Evolutionary conservation across 441 rosid genomes (phyloP), one percentile per base, ranked within the genome.

Genomic region (Euphorbia corollata): DNA sequence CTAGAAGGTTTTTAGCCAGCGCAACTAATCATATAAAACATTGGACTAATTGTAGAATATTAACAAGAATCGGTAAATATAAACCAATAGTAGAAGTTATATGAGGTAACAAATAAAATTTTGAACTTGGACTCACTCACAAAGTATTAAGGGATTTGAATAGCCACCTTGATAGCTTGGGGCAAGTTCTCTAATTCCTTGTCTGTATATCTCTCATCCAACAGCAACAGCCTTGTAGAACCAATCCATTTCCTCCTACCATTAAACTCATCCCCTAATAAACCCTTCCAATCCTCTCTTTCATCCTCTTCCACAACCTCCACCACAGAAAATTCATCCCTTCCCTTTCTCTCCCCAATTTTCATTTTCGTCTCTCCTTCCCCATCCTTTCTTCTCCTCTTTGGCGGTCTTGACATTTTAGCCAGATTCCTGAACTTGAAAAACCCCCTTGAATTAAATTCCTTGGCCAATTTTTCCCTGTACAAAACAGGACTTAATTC

Each of bases 151-250:
- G 59, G 53, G 30, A 62, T 50, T 56, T 16, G 36, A 51, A 73
- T 30, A 70, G 65, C 75, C 68, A 92, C 97, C 97, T 92, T 84
- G 78, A 90, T 85, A 62, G 98, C 92, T 71, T 78, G 85, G 13
- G 98, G 97, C 76, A 92, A 76, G 67, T 87, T 86, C 59, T 87
- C 83, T 47, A 85, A 68, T 68, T 64, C 69, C 69, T 78, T 86
- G 67, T 79, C 80, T 0, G 83, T 78, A 63, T 76, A 82, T 53
- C 75, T 79, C 79, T 92, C 94, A 76, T 90, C 98, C 79, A 90
- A 84, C 77, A 93, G 95, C 85, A 93, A 76, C 82, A 92, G 69
- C 68, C 97, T 88, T 41, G 97, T 92, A 1, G 97, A 79, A 27
- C 96, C 94, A 36, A 73, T 85, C 97, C 98, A 92, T 69, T 72